Conservation (phyloP, 2,329 filamentous ascomycete genomes). For the Chaetomium globosum region DNA sequence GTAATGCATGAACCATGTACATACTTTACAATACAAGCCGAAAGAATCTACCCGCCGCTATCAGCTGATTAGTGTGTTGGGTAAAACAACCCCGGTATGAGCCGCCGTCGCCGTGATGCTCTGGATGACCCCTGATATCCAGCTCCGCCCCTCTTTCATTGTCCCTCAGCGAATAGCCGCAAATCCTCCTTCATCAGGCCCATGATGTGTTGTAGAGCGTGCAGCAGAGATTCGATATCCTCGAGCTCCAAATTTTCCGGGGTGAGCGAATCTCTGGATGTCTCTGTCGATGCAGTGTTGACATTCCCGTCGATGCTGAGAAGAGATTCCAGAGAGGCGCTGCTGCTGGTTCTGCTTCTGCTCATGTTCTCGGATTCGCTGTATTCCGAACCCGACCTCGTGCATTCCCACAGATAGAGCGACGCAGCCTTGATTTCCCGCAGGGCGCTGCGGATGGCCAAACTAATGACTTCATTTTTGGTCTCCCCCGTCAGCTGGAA, state of each 20-base stretch:
- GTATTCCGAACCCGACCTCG: background rate
- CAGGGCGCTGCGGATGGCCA: background rate
- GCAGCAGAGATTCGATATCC: slow-evolving; percentile 4
- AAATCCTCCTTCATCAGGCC: background rate
- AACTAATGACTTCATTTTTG: background rate
- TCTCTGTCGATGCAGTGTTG: background rate
- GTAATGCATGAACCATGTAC: background rate
- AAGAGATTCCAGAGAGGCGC: background rate
- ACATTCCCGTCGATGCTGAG: background rate
- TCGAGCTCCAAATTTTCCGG: background rate
- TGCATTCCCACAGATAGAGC: slow-evolving; percentile 1
- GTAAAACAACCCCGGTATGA: background rate
- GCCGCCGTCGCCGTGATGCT: background rate
- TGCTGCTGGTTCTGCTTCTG: background rate
- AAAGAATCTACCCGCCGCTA: slow-evolving; percentile 1
- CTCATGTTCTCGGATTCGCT: background rate
- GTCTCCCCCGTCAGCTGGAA: slow-evolving; percentile 4
- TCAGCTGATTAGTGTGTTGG: background rate
- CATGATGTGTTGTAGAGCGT: background rate
- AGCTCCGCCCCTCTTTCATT: background rate
- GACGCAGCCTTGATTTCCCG: background rate
- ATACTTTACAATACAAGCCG: background rate
- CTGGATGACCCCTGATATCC: slow-evolving; percentile 1
- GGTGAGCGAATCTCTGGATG: background rate
- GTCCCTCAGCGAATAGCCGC: background rate